A percentile compares a stretch with the other conserved stretches of the same genome.
phyloP scores from a whole-genome alignment of 805 yeast genomes.

The Yarrowia phangngaensis region DNA sequence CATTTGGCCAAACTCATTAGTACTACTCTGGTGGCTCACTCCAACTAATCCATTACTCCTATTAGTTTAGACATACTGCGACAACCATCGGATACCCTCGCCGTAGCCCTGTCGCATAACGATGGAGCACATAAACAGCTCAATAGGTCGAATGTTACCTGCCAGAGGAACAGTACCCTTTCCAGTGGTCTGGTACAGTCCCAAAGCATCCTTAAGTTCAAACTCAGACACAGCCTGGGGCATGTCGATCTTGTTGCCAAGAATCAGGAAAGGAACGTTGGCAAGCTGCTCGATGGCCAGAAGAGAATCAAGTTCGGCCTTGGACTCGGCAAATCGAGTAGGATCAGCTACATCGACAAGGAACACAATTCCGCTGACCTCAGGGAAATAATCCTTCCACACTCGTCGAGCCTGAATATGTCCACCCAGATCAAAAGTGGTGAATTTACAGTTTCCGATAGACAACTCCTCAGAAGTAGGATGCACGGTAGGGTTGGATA shows the following conservation, averaged over 20 bases:
- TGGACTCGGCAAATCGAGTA: constrained; percentile 90
- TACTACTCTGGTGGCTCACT: too few species aligned
- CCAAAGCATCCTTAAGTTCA: constrained; percentile 86
- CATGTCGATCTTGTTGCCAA: constrained; percentile 96
- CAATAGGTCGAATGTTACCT: constrained; percentile 82
- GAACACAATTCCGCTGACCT: constrained; percentile 95
- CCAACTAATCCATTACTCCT: too few species aligned
- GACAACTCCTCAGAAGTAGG: constrained; percentile 97
- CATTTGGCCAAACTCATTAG: too few species aligned
- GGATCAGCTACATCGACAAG: constrained; percentile 96
- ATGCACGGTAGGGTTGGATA: constrained; percentile 95
- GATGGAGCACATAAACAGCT: constrained; percentile 95
- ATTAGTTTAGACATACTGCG: constrained; percentile 72
- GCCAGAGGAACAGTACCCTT: constrained; percentile 67
- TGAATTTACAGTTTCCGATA: constrained; percentile 92
- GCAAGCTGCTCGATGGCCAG: constrained; percentile 88
- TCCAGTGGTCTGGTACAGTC: constrained; percentile 86
- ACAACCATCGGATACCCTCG: constrained; percentile 97
- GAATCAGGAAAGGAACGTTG: constrained; percentile 83
- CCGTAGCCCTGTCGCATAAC: constrained; percentile 99
- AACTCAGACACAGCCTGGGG: constrained; percentile 92
- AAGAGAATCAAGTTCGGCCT: constrained; percentile 89
- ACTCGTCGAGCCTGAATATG: constrained; percentile 98
- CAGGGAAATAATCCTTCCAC: constrained; percentile 99
- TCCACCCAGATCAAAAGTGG: constrained; percentile 98